Conservation (phyloP, 2,329 filamentous ascomycete genomes). For the Fusarium verticillioides region DNA sequence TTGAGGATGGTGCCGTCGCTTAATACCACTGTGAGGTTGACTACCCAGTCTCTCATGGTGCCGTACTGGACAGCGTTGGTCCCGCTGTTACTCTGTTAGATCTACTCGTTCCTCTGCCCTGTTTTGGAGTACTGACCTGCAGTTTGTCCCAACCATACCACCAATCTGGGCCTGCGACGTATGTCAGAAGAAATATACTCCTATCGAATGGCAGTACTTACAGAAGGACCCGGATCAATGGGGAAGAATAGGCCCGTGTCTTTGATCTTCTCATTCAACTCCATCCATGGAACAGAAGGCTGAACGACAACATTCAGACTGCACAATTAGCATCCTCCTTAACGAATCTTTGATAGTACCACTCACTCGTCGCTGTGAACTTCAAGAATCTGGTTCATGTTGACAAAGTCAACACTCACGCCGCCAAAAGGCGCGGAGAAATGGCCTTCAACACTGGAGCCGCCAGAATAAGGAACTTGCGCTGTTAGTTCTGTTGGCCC, state of each 20-base stretch:
- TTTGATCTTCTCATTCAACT: slow-evolving; percentile 78
- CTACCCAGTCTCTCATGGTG: slow-evolving; percentile 91
- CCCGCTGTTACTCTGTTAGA: slow-evolving; percentile 52
- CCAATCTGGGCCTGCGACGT: slow-evolving; percentile 71
- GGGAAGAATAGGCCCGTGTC: slow-evolving; percentile 87
- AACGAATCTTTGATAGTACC: rapidly evolving
- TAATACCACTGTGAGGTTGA: slow-evolving; percentile 83
- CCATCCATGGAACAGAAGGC: slow-evolving; percentile 89
- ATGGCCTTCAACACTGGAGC: slow-evolving; percentile 87
- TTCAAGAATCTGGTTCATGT: slow-evolving; percentile 84
- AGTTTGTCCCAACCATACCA: slow-evolving; percentile 84
- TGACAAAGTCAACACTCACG: slow-evolving; percentile 87
- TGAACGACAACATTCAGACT: slow-evolving; percentile 90
- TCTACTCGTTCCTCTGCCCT: too few species aligned
- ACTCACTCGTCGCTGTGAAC: slow-evolving; percentile 77
- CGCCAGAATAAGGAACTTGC: slow-evolving; percentile 79
- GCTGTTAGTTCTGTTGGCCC: too few species aligned
- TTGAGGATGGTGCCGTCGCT: slow-evolving; percentile 83
- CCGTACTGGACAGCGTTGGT: slow-evolving; percentile 85
- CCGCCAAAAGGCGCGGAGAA: slow-evolving; percentile 89
- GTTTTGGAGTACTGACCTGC: slow-evolving; percentile 53
- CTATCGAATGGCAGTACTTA: neutral
- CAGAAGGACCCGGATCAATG: slow-evolving; percentile 75
- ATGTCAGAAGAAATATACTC: too few species aligned
- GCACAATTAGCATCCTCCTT: rapidly evolving